Conservation (phyloP, 192 early-diverging fungal species). For the Bifiguratus adelaidae region DNA sequence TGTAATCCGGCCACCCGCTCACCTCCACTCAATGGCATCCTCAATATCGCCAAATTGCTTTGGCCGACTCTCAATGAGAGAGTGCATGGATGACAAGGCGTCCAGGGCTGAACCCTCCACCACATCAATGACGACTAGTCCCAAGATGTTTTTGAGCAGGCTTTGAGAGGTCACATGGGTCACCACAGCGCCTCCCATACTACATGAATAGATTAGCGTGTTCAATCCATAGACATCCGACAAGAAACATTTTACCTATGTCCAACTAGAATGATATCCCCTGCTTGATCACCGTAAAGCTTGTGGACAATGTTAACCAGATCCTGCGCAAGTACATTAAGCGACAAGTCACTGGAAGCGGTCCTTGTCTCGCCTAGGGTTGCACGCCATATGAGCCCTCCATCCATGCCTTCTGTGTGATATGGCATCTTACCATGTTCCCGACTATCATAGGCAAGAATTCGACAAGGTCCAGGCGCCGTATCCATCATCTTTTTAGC, state of each 20-base stretch:
- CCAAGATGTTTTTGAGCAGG: slow-evolving; percentile 20
- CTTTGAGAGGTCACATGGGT: slow-evolving; percentile 47
- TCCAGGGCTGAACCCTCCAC: slow-evolving; percentile 67
- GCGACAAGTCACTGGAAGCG: slow-evolving; percentile 38
- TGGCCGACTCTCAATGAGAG: slow-evolving; percentile 32
- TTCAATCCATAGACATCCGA: background rate
- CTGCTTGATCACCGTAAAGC: slow-evolving; percentile 30
- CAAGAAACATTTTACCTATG: slow-evolving; percentile 43
- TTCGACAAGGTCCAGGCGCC: slow-evolving; percentile 18
- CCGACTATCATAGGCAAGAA: slow-evolving; percentile 59
- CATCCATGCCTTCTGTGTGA: background rate
- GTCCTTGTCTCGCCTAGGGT: too few relatives aligned
- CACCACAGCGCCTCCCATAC: slow-evolving; percentile 74
- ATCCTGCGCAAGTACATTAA: slow-evolving; percentile 49
- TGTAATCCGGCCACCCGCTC: background rate
- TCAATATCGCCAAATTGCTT: slow-evolving; percentile 30
- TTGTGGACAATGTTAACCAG: slow-evolving; percentile 30
- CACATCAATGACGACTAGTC: slow-evolving; percentile 65
- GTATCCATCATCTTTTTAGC: slow-evolving; percentile 34
- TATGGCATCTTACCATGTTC: slow-evolving; percentile 50
- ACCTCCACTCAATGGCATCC: slow-evolving; percentile 47
- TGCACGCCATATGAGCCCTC: too few relatives aligned
- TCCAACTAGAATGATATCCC: slow-evolving; percentile 60
- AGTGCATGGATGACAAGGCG: slow-evolving; percentile 33
- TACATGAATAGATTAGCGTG: too few relatives aligned